These are phyloP conservation scores for Didymellaceae sp. DNA, from an alignment of 2,329 filamentous ascomycete genomes.

Conservation along the genomic window DNA sequence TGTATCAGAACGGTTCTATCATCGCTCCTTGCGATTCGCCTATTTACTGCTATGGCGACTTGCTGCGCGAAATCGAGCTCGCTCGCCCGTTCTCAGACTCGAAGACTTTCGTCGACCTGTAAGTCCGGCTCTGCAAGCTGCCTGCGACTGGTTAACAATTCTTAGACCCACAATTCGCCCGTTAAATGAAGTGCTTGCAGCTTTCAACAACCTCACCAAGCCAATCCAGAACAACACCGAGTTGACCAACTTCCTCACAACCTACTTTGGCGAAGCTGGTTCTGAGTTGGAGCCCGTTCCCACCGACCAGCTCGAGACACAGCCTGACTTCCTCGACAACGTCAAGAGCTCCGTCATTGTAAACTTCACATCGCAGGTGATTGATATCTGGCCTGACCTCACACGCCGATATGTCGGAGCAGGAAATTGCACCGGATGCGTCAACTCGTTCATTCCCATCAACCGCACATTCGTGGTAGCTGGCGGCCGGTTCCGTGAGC, in stretches of 20 bases:
- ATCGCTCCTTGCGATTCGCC: conserved; percentile 71
- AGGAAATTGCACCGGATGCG: conserved; percentile 62
- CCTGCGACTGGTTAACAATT: conserved; percentile 4
- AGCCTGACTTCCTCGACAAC: conserved; percentile 63
- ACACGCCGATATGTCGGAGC: conserved; percentile 64
- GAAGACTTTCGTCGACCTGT: conserved; percentile 71
- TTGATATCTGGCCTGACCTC: conserved; percentile 72
- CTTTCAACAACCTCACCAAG: conserved; percentile 65
- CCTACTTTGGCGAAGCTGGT: conserved; percentile 69
- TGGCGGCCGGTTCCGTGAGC: conserved; percentile 73
- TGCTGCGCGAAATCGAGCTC: conserved; percentile 67
- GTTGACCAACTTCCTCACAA: conserved; percentile 66
- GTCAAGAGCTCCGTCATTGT: conserved; percentile 65
- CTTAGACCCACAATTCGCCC: conserved; percentile 66
- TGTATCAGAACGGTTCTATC: conserved; percentile 67
- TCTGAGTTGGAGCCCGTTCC: conserved; percentile 66
- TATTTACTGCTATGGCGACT: conserved; percentile 70
- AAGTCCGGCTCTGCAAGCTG: background rate
- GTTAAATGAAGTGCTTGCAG: conserved; percentile 65
- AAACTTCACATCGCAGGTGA: conserved; percentile 68
- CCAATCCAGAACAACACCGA: conserved; percentile 69
- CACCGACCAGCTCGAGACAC: conserved; percentile 58
- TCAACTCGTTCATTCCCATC: conserved; percentile 69
- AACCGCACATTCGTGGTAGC: conserved; percentile 74
- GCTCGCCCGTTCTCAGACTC: conserved; percentile 70